Evolutionary conservation across 768 basidiomycete genomes (phyloP), one percentile per base, ranked within the genome.

Genomic region (Tylopilus plumbeoviolaceoides): DNA sequence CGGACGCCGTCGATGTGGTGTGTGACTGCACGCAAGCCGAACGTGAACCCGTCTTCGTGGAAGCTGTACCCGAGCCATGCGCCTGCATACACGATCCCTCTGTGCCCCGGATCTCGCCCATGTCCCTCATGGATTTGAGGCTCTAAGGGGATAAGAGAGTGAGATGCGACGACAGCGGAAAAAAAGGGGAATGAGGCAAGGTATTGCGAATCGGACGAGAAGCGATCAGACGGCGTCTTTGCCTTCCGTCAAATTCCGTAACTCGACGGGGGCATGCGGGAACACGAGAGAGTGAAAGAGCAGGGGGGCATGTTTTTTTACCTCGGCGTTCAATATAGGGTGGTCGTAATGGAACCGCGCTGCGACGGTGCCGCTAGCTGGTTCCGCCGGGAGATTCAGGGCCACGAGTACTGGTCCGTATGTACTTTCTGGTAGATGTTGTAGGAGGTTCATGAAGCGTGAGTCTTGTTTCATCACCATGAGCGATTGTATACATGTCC

Each of bases 51-150:
- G 61, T 89, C 89, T 69, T 90, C 87, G 69, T 91, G 88, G 74
- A 91, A 89, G 17, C 87, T 88, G 59, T 88, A 89, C 51, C 80
- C 80, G 42, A 83, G 75, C 73, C 84, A 91, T 23, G 88, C 88
- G 10, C 87, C 85, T 3, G 73, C 85, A 62, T 76, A 86, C 8
- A 83, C 77, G 58, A 89, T 77, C 5, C 78, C 77, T 9, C 84
- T 76, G 43, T 61, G 75, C 59, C 80, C 79, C 68, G 87, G 50
- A 89, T 89, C 15, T 61, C 64, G 45, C 64, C 63, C 63, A 89
- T 77, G 23, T 72, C 70, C 9, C 63, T 58, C 61, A 88, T 86
- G 0, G 83, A 79, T 18, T 61, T 65, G 21, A 87, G 74, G 15
- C 83, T 81, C 77, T 81, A 27, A 6, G 39, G 15, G 5, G 14